A percentile compares a stretch with the other conserved stretches of the same genome.
Evolutionary conservation across 768 basidiomycete genomes (phyloP).

Genomic region (Hygrophoropsis aurantiaca): DNA sequence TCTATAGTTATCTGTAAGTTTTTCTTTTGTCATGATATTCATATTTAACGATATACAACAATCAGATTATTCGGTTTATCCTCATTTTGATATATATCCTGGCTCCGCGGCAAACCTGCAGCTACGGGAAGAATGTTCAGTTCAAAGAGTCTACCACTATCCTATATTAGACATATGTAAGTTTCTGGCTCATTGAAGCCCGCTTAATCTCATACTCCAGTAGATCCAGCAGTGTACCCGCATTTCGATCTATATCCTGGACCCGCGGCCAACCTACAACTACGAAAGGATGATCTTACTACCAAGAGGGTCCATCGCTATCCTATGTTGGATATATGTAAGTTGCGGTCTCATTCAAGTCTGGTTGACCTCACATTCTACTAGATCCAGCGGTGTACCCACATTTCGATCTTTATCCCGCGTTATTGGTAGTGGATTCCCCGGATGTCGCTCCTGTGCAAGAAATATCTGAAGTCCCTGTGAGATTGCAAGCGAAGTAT

Average conservation of each 20-base stretch:
- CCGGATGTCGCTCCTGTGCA: not conserved
- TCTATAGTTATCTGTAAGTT: too few species aligned
- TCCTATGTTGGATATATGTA: constrained; percentile 15
- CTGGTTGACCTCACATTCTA: constrained; percentile 9
- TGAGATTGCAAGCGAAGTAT: constrained; percentile 8
- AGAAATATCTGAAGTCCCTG: too few species aligned
- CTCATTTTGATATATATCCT: constrained; percentile 24
- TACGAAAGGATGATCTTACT: too few species aligned
- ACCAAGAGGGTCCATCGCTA: constrained; percentile 9
- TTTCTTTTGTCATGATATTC: constrained; percentile 1
- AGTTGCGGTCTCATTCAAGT: constrained; percentile 9
- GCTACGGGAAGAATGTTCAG: too few species aligned
- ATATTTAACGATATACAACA: not conserved
- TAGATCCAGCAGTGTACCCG: constrained; percentile 44
- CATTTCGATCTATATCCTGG: constrained; percentile 40
- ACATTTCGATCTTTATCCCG: constrained; percentile 21
- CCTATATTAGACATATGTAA: too few species aligned
- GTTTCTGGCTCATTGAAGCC: too few species aligned
- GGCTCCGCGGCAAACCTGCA: too few species aligned
- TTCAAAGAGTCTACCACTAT: too few species aligned
- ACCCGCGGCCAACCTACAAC: too few species aligned
- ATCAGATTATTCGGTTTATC: constrained; percentile 16
- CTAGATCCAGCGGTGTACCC: constrained; percentile 20
- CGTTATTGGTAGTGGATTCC: not conserved
- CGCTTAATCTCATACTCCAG: too few species aligned